Evolutionary conservation across 768 basidiomycete species (phyloP).

Genomic region (Lenzites betulinus): DNA sequence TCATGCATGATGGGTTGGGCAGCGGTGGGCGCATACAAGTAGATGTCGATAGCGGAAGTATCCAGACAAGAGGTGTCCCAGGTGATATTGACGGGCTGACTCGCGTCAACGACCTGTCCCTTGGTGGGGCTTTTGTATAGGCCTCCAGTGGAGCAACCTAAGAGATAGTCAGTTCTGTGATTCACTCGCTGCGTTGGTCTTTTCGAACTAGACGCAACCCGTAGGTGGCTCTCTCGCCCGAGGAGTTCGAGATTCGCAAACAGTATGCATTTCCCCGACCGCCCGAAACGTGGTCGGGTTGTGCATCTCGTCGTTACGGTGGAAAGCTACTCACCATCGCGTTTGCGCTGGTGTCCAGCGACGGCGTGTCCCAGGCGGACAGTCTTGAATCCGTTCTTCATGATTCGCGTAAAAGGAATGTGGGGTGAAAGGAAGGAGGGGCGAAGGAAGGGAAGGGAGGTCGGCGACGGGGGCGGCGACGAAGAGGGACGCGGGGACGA

Average conservation of each 20-base stretch:
- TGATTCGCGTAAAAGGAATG: conserved; percentile 19
- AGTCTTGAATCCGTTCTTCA: conserved; percentile 21
- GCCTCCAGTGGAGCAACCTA: conserved; percentile 57
- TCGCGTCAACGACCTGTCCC: conserved; percentile 47
- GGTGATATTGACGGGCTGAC: conserved; percentile 52
- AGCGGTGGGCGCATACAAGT: conserved; percentile 56
- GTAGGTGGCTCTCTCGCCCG: too few species aligned
- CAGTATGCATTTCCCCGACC: too few species aligned
- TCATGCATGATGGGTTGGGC: conserved; percentile 49
- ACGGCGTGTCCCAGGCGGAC: conserved; percentile 19
- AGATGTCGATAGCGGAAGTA: conserved; percentile 61
- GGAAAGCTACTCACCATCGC: conserved; percentile 16
- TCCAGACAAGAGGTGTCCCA: conserved; percentile 68
- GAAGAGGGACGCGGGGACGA: conserved; percentile 1
- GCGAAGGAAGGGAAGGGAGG: conserved; percentile 1
- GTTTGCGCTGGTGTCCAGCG: conserved; percentile 16
- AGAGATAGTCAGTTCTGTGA: background rate
- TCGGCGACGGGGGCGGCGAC: conserved; percentile 9
- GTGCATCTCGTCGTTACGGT: background rate
- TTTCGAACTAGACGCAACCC: too few species aligned
- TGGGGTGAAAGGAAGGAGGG: conserved; percentile 7
- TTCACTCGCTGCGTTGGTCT: background rate
- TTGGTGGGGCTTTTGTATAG: conserved; percentile 61
- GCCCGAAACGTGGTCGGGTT: too few species aligned
- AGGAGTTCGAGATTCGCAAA: too few species aligned